These are phyloP conservation scores for Leccinum longicurvipes DNA, from an alignment of 768 basidiomycete genomes.

Conservation along the genomic window DNA sequence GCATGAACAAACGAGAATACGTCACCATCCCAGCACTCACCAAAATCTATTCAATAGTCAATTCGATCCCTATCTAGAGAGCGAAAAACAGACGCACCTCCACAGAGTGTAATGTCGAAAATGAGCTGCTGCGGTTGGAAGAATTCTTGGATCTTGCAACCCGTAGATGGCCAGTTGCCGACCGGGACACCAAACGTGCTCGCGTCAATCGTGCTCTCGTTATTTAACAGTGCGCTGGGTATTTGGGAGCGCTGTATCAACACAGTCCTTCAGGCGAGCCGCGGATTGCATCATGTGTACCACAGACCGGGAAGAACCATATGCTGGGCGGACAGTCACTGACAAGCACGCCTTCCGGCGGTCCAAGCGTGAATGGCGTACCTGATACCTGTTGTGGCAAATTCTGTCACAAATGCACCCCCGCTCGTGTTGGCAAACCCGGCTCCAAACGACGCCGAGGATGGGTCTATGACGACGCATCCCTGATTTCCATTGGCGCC, in stretches of 20 bases:
- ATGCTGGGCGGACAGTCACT: constrained; percentile 14
- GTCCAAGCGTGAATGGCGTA: constrained; percentile 30
- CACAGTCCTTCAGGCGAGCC: background rate
- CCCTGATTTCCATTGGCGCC: constrained; percentile 57
- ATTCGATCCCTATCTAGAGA: constrained; percentile 15
- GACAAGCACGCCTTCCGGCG: background rate
- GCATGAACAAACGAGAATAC: constrained; percentile 4
- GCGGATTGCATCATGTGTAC: background rate
- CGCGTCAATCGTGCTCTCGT: constrained; percentile 52
- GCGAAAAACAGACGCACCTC: constrained; percentile 39
- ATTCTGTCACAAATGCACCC: constrained; percentile 75
- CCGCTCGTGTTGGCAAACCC: constrained; percentile 65
- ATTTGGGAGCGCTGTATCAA: constrained; percentile 36
- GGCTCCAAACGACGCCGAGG: constrained; percentile 56
- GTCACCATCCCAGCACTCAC: constrained; percentile 17
- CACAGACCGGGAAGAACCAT: constrained; percentile 31
- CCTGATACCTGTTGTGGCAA: constrained; percentile 63
- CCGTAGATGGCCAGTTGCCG: constrained; percentile 60
- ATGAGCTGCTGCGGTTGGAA: constrained; percentile 66
- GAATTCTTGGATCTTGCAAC: constrained; percentile 51
- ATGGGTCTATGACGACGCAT: constrained; percentile 59
- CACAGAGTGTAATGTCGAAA: constrained; percentile 73
- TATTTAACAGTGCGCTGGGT: constrained; percentile 44
- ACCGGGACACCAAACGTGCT: constrained; percentile 61
- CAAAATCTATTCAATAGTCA: constrained; percentile 28